Evolutionary conservation across 169 alveolate species (phyloP), one percentile per base, ranked within the genome.

Genomic region (Plasmodium vinckei): DNA sequence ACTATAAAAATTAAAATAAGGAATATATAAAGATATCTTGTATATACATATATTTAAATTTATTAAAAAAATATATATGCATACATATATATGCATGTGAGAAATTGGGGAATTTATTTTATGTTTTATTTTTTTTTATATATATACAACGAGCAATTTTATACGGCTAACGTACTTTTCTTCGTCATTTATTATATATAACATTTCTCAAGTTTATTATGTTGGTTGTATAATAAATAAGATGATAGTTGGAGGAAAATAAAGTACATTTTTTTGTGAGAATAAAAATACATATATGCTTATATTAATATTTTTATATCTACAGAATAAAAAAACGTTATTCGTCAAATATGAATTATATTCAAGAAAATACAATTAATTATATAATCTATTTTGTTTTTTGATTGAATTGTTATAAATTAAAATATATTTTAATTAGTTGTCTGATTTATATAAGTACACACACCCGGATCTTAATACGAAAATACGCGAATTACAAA

Each of bases 401-500:
- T 60, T 69, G 44, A 23, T 46, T 59, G 67, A n/a, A 79, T n/a
- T 47, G 46, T 60, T 44, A 19, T 67, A 39, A 47, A 51, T 79
- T 51, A 27, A 67, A 79, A 54, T 65, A 51, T 65, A 79, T 79
- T 51, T 79, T 57, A 56, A 47, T 47, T 53, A 21, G 49, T 67
- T 79, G 82, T 79, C 89, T 79, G 82, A 79, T 79, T 72, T 67
- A 60, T 70, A 65, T 65, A 65, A 47, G 27, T 60, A 63, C 46
- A 61, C 88, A 69, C 53, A 23, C 25, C 6, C 21, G 42, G 10
- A 9, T 5, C 63, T 12, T 49, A 57, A 51, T 21, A 19, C 27
- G 23, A 49, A 23, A 27, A 12, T 25, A 25, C 65, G 27, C 53
- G 53, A 69, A 69, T 69, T 69, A 25, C 51, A 69, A 47, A 25